Base-by-base conservation (phyloP, 805 yeast species). In the Candida odintsovae region DNA sequence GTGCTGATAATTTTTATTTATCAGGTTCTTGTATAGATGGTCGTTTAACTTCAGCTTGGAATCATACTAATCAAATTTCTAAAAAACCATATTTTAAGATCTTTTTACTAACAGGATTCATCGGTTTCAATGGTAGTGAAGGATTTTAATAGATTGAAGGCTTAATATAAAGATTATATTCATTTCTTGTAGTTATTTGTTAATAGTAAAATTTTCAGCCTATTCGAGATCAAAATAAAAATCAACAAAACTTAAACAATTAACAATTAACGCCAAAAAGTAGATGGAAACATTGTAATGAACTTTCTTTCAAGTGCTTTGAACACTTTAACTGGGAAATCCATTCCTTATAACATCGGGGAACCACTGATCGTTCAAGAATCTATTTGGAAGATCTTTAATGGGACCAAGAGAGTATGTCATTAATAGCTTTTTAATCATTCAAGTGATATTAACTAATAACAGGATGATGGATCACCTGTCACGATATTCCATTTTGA, bases 11-110 rank as follows among this genome's bases (percentile, higher is more conserved):
- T 62, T 86, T 83, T 62, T 85, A 82, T 61, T 85, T 84, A 72
- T 87, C 90, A 26, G 95, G 95, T 2, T 80, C 87, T 2, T 86
- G 95, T 65, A 86, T 86, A 42, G 95, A 86, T 62, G 95, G 94
- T 19, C 76, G 90, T 44, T 68, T 86, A 41, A 86, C 94, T 0
- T 78, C 86, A 45, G 87, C 90, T 2, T 86, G 92, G 88, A 86
- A 85, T 57, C 86, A 87, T 74, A 85, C 90, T 46, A 86, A 85
- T 59, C 75, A 75, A 51, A 78, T 86, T 37, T 67, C 80, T 22
- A 82, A 83, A 58, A 84, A 83, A 56, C 72, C 75, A n/a, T 86
- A 83, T 61, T 76, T 72, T 54, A 69, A 68, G 56, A 69, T 80
- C 41, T 85, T 86, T 61, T 58, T 86, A 40, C 63, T 86, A 42